Evolutionary conservation across 177 flowering plant genomes (phyloP).

Genomic region (Vitis hybrid): DNA sequence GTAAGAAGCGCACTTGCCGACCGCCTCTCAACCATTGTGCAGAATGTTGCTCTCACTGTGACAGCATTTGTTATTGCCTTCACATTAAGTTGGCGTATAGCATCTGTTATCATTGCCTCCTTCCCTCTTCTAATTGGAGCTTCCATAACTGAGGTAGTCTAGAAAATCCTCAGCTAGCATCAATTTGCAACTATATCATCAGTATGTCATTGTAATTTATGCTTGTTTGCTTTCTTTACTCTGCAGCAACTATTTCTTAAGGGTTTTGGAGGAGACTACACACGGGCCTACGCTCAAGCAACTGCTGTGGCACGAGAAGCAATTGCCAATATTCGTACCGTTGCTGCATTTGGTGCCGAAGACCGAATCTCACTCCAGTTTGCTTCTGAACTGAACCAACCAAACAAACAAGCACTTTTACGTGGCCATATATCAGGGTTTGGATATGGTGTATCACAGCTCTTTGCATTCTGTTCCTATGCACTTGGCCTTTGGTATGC

Average conservation of each 20-base stretch:
- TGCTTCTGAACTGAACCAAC: constrained; percentile 38
- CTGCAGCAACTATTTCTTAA: constrained; percentile 71
- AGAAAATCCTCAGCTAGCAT: background rate
- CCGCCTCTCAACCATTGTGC: constrained; percentile 65
- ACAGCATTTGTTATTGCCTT: constrained; percentile 68
- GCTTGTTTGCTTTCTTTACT: background rate
- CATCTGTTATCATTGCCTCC: constrained; percentile 57
- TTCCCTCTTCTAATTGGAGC: constrained; percentile 67
- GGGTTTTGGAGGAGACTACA: constrained; percentile 76
- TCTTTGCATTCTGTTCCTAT: constrained; percentile 61
- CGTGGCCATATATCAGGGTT: constrained; percentile 78
- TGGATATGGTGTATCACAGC: constrained; percentile 61
- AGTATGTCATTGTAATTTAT: background rate
- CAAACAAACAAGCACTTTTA: constrained; percentile 47
- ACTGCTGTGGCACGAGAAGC: constrained; percentile 74
- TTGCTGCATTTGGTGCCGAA: constrained; percentile 78
- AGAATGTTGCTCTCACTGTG: constrained; percentile 58
- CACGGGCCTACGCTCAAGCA: constrained; percentile 50
- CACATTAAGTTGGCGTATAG: constrained; percentile 61
- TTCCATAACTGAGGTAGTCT: constrained; percentile 58
- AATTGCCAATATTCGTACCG: constrained; percentile 62
- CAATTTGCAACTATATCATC: background rate
- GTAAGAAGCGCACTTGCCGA: constrained; percentile 72
- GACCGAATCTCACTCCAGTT: constrained; percentile 43
- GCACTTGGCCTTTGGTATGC: constrained; percentile 83